Conservation (phyloP, 1,284 basidiomycete genomes). For the Malassezia restricta region DNA sequence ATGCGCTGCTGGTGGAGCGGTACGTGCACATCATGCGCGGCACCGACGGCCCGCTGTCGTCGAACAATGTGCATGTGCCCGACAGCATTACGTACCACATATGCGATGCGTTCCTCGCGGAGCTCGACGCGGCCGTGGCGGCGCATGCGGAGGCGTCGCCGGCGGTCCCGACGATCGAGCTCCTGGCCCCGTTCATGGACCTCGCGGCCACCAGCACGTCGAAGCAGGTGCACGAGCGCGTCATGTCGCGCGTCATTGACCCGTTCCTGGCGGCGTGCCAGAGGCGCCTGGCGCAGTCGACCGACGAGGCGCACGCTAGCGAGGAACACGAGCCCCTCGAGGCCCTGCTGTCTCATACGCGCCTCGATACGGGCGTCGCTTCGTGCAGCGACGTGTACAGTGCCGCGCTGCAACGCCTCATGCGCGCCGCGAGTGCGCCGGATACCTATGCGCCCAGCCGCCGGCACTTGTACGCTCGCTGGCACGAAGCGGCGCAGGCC, state of each 20-base stretch:
- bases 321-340: slow-evolving; percentile 1
- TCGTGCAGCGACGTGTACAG: neutral
- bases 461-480: slow-evolving; percentile 67
- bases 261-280: slow-evolving; percentile 50
- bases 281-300: neutral
- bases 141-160: slow-evolving; percentile 1
- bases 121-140: slow-evolving; percentile 54
- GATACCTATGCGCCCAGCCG: slow-evolving; percentile 66
- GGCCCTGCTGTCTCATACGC: neutral
- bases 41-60: slow-evolving; percentile 15
- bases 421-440: slow-evolving; percentile 59
- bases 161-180: slow-evolving; percentile 51
- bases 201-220: slow-evolving; percentile 59
- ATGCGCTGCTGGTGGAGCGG: slow-evolving; percentile 42
- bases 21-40: slow-evolving; percentile 17
- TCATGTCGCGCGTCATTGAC: slow-evolving; percentile 57
- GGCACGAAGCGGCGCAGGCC: slow-evolving; percentile 51
- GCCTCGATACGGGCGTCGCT: neutral
- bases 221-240: slow-evolving; percentile 57
- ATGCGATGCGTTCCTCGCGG: slow-evolving; percentile 76
- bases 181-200: slow-evolving; percentile 59
- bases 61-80: slow-evolving; percentile 60
- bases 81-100: slow-evolving; percentile 60
- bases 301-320: slow-evolving; percentile 5
- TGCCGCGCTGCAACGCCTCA: slow-evolving; percentile 52